Conservation (phyloP, 2,329 filamentous ascomycete species). For the Botrytis hyacinthi region DNA sequence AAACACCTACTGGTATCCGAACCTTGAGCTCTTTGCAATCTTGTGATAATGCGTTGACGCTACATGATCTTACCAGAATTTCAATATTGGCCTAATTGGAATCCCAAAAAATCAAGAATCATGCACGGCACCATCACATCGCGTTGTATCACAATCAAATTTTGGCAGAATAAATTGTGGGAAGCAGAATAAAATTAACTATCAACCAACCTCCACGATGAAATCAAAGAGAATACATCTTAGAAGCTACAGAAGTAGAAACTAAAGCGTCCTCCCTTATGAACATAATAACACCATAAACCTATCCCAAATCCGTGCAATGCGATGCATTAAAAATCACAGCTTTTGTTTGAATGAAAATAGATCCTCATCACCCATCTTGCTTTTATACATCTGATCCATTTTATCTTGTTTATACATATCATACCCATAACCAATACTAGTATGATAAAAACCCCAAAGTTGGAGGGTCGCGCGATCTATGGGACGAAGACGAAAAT, state of each 20-base stretch:
- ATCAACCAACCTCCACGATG: background rate
- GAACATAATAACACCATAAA: background rate
- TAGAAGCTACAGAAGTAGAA: background rate
- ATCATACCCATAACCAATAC: background rate
- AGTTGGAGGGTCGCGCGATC: too few relatives aligned
- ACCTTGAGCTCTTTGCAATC: too few relatives aligned
- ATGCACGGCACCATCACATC: background rate
- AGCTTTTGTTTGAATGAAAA: background rate
- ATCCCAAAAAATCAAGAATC: background rate
- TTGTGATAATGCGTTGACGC: background rate
- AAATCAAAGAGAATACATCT: background rate
- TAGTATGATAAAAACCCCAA: background rate
- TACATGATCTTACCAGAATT: background rate
- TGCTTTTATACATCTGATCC: background rate
- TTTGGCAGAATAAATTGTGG: too few relatives aligned
- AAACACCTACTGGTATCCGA: background rate
- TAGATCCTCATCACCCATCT: background rate
- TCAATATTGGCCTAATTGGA: background rate
- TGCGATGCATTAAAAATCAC: background rate
- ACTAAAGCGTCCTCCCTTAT: background rate
- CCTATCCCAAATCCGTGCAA: background rate
- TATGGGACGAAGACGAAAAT: background rate
- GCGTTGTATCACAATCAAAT: background rate
- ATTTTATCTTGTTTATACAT: background rate
- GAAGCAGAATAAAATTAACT: background rate